Base-by-base conservation (phyloP, 1,139 yeast genomes). In the Zhuliangozyma parablackwelliae region DNA sequence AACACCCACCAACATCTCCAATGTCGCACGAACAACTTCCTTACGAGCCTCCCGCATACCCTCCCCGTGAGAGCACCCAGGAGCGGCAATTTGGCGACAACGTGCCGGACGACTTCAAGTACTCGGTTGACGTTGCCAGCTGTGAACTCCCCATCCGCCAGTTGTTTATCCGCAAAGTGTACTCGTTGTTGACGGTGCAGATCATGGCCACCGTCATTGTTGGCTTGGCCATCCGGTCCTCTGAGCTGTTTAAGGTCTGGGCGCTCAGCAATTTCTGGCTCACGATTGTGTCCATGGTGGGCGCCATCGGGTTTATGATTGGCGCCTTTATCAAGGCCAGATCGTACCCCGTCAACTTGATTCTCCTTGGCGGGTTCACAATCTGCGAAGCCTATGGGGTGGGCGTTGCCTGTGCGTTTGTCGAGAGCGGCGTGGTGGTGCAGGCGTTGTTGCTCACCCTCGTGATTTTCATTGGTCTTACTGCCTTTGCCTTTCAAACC, bases 71-170 rank as follows among this genome's bases (percentile, higher is more conserved):
- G 20, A 29, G n/a, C 9, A 10, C 21, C 16, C 24, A 23, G 24
- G 24, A 23, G 24, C 50, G 73, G 41, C 47, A 50, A 10, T 62
- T 53, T 11, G 71, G 69, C 11, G 76, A 71, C 49, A 59, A 67
- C 47, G 52, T 78, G 34, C 84, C 84, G 3, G 95, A 87, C 51
- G 95, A 87, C 60, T 88, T 87, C 75, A 88, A 88, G 57, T 87
- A 82, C 59, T 78, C 86, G 26, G 85, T 84, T 8, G 74, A 76
- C 40, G 95, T 88, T 23, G 79, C 89, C 6, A 80, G 84, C 25
- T 86, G 95, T 61, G 87, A 83, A 43, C 65, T 86, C 35, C 78
- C 84, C 8, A 69, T 88, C 29, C 78, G 96, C 47, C 87, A 82
- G 49, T 72, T 82, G 55, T 88, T 88, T 53, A 65, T 86, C 46